Evolutionary conservation across 176 grass and related monocot genomes (phyloP).

Genomic region (Olyra latifolia): DNA sequence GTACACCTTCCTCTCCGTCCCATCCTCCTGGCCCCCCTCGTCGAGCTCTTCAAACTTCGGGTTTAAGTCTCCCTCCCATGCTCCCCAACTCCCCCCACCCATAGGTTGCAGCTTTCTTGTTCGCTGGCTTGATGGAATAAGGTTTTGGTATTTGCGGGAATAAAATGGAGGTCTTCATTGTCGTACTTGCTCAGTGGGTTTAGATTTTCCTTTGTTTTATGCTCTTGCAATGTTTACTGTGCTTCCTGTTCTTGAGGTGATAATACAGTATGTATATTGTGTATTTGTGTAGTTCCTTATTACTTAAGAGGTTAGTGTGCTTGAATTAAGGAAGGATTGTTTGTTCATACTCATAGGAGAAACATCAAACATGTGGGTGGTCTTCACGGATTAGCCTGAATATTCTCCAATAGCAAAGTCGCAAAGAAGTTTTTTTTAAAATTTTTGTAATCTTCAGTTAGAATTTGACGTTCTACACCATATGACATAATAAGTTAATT

Average conservation of each 20-base stretch:
- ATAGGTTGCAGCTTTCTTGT: neutral
- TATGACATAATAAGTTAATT: too few relatives aligned
- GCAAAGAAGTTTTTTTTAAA: neutral
- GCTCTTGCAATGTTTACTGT: conserved; percentile 3
- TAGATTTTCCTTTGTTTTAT: neutral
- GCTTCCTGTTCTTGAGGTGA: neutral
- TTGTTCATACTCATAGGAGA: neutral
- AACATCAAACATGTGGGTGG: neutral
- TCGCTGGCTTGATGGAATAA: neutral
- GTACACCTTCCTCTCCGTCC: conserved; percentile 45
- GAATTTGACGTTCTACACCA: neutral
- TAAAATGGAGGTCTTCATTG: neutral
- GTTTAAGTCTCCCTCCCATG: conserved; percentile 9
- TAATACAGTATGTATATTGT: neutral
- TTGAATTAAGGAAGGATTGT: neutral
- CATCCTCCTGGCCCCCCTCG: neutral
- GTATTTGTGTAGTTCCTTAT: neutral
- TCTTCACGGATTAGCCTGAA: neutral
- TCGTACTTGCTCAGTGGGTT: neutral
- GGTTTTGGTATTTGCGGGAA: neutral
- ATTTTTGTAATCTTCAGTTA: neutral
- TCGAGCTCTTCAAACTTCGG: conserved; percentile 7
- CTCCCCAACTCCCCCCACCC: neutral
- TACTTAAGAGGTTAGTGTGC: neutral
- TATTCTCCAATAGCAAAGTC: neutral